These are phyloP conservation scores for Chiua virens DNA, from an alignment of 768 basidiomycete species.

Conservation along the genomic window DNA sequence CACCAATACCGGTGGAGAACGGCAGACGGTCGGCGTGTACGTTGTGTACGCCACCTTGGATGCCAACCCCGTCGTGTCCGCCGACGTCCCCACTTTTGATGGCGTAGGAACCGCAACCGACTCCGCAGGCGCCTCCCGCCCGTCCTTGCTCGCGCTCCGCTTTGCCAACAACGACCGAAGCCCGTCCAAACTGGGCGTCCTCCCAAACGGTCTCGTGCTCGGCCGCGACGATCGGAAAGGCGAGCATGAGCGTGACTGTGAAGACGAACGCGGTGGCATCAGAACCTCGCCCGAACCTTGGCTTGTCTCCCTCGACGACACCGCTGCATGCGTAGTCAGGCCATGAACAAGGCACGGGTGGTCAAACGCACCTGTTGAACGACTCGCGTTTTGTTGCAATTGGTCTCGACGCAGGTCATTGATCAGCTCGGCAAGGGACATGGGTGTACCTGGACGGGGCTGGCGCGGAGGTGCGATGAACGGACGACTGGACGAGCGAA, in stretches of 20 bases:
- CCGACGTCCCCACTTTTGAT: not conserved
- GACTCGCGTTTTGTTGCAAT: not conserved
- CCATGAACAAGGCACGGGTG: too few relatives aligned
- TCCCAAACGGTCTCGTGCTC: not conserved
- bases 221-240: not conserved
- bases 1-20: not conserved
- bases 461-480: constrained; percentile 25
- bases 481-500: constrained; percentile 5
- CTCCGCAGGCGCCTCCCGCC: not conserved
- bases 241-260: not conserved
- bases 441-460: constrained; percentile 9
- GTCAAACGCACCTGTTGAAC: not conserved
- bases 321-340: too few relatives aligned
- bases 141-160: not conserved
- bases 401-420: constrained; percentile 19
- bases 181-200: constrained; percentile 15
- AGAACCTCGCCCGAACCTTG: too few relatives aligned
- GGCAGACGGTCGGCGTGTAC: not conserved
- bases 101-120: not conserved
- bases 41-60: not conserved
- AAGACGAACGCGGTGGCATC: too few relatives aligned
- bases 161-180: constrained; percentile 16
- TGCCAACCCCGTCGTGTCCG: not conserved
- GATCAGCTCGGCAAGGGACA: constrained; percentile 21
- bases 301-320: too few relatives aligned